Evolutionary conservation across 331 rosid species (phyloP), one percentile per base, ranked within the genome.

Genomic region (Phaseolus coccineus): DNA sequence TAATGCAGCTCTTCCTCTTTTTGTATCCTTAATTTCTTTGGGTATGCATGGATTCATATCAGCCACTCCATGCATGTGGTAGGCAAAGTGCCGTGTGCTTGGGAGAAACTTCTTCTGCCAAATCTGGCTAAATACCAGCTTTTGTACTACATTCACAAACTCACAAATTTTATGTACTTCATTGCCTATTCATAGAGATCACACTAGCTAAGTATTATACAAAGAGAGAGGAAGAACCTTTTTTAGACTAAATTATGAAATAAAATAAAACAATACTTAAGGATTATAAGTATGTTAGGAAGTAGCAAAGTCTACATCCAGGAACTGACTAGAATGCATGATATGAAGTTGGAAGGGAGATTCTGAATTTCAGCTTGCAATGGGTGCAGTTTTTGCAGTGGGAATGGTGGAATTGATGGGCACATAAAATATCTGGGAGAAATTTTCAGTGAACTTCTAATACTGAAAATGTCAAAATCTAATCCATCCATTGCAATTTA

Each of bases 21-120:
- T 56, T 3, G 19, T 58, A 19, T 42, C 50, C 9, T 70, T 47
- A 16, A 57, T 57, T 69, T 30, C 61, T 78, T 9, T 40, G 35
- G 69, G 47, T 27, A 16, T 50, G 69, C 48, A 42, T 69, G 51
- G 19, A 19, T 44, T 31, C 52, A 69, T 69, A 31, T 44, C 51
- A 31, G 22, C 82, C 81, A 6, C 31, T 77, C 67, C 6, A 55
- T 68, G 76, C 59, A 68, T 77, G 74, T 77, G 27, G 57, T 8
- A 11, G 39, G 50, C 25, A 64, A 68, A 42, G 51, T 56, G 76
- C 37, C 76, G 62, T 50, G 73, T 71, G 56, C 48, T 51, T 42
- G 19, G 24, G 7, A 50, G 37, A 51, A 24, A 57, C 8, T 42
- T 69, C 27, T 56, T 78, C 76, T 28, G 25, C 69, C 30, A 48